Evolutionary conservation across 805 yeast species (phyloP), one percentile per base, ranked within the genome.

Genomic region (Candida hispaniensis): DNA sequence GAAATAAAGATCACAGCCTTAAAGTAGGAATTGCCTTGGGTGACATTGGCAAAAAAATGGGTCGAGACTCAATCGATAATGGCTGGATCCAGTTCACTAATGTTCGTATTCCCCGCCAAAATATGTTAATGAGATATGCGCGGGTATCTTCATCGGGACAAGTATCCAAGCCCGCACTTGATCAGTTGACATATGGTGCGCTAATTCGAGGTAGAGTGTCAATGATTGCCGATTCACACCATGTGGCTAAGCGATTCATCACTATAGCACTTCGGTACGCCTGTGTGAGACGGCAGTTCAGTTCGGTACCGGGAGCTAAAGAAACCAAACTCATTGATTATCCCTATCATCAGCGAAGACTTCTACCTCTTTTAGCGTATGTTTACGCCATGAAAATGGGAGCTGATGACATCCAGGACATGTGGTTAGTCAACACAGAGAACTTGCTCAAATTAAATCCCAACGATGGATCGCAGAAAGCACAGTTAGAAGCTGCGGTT

Each of bases 11-110:
- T 41, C 88, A 80, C 60, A 66, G 77, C 40, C 58, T 86, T 41
- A 59, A 69, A 44, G 83, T 93, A 3, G 96, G 96, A 38, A 62
- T 86, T 39, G 58, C 80, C 18, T 66, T 83, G 44, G 96, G 96
- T 43, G 96, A 86, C 54, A 82, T 86, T 52, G 96, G 96, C 39
- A 73, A 79, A 44, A 86, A 86, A 61, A 83, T 86, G 94, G 96
- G 96, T 36, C 69, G 95, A 51, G 91, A 85, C 50, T 95, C 94
- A 39, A 80, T 86, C 45, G 96, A 86, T 52, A 86, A 86, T 56
- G 96, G 96, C 36, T 86, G 95, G 95, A 81, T 86, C 50, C 95
- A 85, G 60, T 86, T 80, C 60, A 66, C 79, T 28, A 67, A 76
- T 47, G 95, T 83, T 34, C 66, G 75, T 30, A 80, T 86, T 43